phyloP scores from a whole-genome alignment of 768 basidiomycete species.

The Phylloporus sp. region DNA sequence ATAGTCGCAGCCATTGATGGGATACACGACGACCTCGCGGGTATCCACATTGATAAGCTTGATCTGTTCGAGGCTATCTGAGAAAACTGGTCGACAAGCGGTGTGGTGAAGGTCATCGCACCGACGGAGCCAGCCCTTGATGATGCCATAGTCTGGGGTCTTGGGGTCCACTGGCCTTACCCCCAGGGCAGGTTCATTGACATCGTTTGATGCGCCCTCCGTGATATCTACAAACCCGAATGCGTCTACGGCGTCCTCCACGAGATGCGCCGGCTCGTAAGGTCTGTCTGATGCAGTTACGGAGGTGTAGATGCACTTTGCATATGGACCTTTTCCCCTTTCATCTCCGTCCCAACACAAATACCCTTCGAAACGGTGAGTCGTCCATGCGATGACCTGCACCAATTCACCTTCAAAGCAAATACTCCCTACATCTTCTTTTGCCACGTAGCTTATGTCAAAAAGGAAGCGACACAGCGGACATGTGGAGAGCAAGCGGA shows the following conservation, averaged over 20 bases:
- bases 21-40: conserved; percentile 6
- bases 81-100: conserved; percentile 4
- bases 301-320: conserved; percentile 9
- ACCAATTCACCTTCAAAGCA: neutral
- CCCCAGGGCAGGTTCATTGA: too few relatives aligned
- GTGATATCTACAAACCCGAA: neutral
- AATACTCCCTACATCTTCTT: neutral
- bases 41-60: conserved; percentile 8
- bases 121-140: neutral
- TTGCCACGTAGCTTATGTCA: conserved; percentile 2
- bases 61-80: conserved; percentile 4
- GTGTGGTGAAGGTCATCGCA: conserved; percentile 8
- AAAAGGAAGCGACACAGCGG: conserved; percentile 13
- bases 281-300: neutral
- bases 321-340: conserved; percentile 1
- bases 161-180: conserved; percentile 2
- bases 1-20: too few relatives aligned
- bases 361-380: neutral
- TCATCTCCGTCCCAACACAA: neutral
- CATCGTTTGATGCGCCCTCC: too few relatives aligned
- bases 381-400: neutral
- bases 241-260: conserved; percentile 4
- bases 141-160: neutral
- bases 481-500: conserved; percentile 9
- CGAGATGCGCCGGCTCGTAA: neutral